Percentiles rank a stretch among this genome's conserved stretches.
These are phyloP conservation scores for Fomitopsis betulina DNA, from an alignment of 1,284 basidiomycete species.

Conservation along the genomic window DNA sequence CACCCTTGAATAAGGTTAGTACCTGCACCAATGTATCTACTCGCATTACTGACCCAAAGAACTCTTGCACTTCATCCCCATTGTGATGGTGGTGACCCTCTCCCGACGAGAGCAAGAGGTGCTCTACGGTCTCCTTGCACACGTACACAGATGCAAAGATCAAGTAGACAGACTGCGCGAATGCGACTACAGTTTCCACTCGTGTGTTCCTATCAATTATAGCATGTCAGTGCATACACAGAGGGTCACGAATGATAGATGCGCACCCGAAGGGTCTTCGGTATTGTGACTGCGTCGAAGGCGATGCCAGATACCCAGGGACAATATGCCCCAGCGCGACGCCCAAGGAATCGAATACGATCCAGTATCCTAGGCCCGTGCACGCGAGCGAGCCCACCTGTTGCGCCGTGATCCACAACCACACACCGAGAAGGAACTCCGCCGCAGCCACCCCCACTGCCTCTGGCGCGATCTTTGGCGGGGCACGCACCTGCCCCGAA, in stretches of 20 bases:
- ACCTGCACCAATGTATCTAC: background rate
- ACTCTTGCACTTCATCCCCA: constrained; percentile 38
- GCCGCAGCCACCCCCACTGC: constrained; percentile 27
- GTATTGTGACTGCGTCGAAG: constrained; percentile 25
- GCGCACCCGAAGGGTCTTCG: constrained; percentile 69
- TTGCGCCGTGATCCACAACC: constrained; percentile 91
- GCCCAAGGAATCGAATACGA: constrained; percentile 91
- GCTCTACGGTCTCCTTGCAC: constrained; percentile 90
- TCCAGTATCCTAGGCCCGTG: constrained; percentile 92
- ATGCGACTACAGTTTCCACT: constrained; percentile 75
- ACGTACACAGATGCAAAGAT: constrained; percentile 91
- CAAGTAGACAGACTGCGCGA: constrained; percentile 86
- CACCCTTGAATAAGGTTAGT: constrained; percentile 40
- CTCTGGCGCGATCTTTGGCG: constrained; percentile 17
- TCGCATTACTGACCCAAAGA: constrained; percentile 32
- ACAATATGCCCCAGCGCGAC: constrained; percentile 56
- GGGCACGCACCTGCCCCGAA: constrained; percentile 17
- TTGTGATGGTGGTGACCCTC: constrained; percentile 65
- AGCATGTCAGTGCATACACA: background rate
- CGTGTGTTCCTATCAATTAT: constrained; percentile 55
- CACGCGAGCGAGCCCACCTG: constrained; percentile 82
- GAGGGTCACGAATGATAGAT: background rate
- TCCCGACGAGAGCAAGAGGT: constrained; percentile 62
- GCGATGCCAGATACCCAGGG: constrained; percentile 33
- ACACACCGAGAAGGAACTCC: constrained; percentile 62